A percentile compares a stretch with the other conserved stretches of the same genome.
These are phyloP conservation scores for Chara braunii DNA, from an alignment of 139 green algal species.

Conservation along the genomic window DNA sequence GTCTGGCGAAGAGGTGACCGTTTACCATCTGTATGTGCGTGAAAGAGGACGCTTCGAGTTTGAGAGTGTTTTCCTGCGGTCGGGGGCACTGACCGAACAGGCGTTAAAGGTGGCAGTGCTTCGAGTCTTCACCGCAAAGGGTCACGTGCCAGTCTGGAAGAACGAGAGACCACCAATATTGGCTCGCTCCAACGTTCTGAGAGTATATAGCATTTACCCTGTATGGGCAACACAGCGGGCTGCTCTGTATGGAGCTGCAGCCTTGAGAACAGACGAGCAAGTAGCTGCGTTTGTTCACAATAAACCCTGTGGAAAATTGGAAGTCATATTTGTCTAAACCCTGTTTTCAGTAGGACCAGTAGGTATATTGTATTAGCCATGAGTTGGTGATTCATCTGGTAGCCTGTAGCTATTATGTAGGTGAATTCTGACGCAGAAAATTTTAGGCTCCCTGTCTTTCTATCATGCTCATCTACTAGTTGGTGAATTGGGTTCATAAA, in stretches of 20 bases:
- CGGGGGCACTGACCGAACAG: slow-evolving; percentile 6
- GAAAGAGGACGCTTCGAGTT: slow-evolving; percentile 30
- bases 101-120: slow-evolving; percentile 13
- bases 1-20: too few species aligned
- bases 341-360: too few species aligned
- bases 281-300: neutral
- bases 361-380: too few species aligned
- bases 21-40: slow-evolving; percentile 26
- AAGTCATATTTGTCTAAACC: slow-evolving; percentile 43
- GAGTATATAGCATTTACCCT: slow-evolving; percentile 25
- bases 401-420: too few species aligned
- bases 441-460: too few species aligned
- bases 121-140: slow-evolving; percentile 5
- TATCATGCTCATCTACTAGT: too few species aligned
- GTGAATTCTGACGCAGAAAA: too few species aligned
- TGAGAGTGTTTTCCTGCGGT: slow-evolving; percentile 12
- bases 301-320: slow-evolving; percentile 22
- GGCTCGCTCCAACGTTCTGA: neutral
- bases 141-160: slow-evolving; percentile 19
- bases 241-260: slow-evolving; percentile 24
- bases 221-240: slow-evolving; percentile 17
- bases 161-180: slow-evolving; percentile 13
- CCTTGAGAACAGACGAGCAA: slow-evolving; percentile 26
- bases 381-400: too few species aligned
- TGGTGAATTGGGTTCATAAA: too few species aligned